Evolutionary conservation across 2,329 filamentous ascomycete species (phyloP).

Genomic region (Scedosporium minutisporum): DNA sequence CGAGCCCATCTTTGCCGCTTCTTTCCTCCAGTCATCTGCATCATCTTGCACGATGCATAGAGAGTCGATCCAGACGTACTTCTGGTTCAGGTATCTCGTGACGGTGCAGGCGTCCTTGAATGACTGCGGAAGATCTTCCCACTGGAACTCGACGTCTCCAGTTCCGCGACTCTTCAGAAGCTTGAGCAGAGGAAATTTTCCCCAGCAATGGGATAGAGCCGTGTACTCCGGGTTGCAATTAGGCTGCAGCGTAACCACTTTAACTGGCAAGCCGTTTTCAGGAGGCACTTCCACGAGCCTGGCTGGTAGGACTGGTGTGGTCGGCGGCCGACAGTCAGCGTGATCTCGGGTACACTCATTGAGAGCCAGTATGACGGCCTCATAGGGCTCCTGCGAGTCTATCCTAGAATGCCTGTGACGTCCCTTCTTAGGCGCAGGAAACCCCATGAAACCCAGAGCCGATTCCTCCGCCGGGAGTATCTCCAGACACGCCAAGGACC

Average conservation of each 20-base stretch:
- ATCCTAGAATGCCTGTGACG: neutral
- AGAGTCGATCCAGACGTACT: constrained; percentile 18
- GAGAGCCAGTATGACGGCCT: neutral
- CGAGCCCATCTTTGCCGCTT: constrained; percentile 18
- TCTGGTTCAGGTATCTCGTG: neutral
- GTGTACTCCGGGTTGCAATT: neutral
- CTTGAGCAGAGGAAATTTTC: neutral
- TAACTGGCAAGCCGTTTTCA: neutral
- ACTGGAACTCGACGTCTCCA: constrained; percentile 6
- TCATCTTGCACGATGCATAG: constrained; percentile 19
- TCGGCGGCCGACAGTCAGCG: neutral
- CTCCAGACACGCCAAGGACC: neutral
- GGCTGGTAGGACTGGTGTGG: neutral
- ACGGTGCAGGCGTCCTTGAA: constrained; percentile 9
- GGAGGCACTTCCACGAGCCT: neutral
- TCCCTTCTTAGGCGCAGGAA: neutral
- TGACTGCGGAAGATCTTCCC: constrained; percentile 9
- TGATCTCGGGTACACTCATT: neutral
- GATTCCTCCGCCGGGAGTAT: neutral
- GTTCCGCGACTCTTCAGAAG: neutral
- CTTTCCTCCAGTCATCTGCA: constrained; percentile 15
- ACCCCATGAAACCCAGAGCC: neutral
- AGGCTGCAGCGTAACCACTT: neutral
- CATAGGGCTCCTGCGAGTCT: neutral
- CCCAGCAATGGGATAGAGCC: neutral